Conservation (phyloP, 1,284 basidiomycete genomes). For the Rhodotorula sp. region DNA sequence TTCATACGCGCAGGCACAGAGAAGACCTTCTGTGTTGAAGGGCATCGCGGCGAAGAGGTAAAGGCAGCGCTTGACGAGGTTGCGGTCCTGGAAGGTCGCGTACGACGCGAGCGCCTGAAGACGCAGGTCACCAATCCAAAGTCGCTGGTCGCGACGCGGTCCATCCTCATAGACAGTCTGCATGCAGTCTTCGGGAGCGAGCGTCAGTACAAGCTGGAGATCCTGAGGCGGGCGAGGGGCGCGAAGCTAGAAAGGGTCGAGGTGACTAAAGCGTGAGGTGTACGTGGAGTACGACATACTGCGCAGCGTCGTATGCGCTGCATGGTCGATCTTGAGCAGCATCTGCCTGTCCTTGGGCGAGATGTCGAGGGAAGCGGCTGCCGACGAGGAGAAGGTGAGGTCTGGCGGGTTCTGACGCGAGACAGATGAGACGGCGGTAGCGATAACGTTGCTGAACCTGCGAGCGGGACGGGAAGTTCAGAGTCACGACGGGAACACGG, state of each 20-base stretch:
- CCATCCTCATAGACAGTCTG: conserved; percentile 46
- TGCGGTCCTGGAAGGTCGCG: conserved; percentile 38
- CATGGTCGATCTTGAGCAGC: conserved; percentile 28
- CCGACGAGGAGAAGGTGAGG: background rate
- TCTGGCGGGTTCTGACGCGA: background rate
- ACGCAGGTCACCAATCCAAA: conserved; percentile 21
- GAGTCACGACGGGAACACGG: background rate
- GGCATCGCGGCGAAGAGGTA: conserved; percentile 45
- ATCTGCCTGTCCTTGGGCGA: background rate
- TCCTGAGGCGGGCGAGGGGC: no score
- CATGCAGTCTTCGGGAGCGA: conserved; percentile 33
- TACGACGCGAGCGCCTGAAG: conserved; percentile 39
- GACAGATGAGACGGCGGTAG: conserved; percentile 9
- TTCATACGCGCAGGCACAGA: conserved; percentile 45
- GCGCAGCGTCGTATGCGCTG: conserved; percentile 35
- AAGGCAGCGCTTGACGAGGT: conserved; percentile 45
- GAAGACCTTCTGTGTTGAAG: conserved; percentile 37
- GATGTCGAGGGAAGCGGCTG: background rate
- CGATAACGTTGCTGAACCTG: background rate
- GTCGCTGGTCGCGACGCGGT: conserved; percentile 41
- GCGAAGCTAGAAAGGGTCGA: no score
- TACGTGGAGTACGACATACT: background rate
- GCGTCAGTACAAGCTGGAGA: background rate
- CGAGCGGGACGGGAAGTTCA: no score
- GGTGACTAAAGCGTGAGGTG: background rate